Percentiles rank a stretch among this genome's conserved stretches.
These are phyloP conservation scores for Handroanthus guayacan DNA, from an alignment of 257 asterid species.

Conservation along the genomic window DNA sequence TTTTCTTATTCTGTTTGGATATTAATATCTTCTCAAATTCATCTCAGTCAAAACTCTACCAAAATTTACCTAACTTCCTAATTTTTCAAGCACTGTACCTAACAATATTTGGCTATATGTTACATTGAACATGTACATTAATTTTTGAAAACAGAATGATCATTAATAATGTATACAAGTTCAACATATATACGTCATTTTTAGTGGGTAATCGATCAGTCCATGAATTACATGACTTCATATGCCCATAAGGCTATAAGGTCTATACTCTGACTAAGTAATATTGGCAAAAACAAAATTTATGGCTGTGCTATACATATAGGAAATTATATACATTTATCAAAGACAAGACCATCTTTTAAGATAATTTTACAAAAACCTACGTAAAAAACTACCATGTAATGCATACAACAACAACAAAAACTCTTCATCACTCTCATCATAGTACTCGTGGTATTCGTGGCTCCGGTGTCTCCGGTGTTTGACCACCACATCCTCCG, in stretches of 20 bases:
- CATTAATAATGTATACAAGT: too few species aligned
- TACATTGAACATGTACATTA: too few species aligned
- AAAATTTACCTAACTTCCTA: too few species aligned
- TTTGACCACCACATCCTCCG: constrained; percentile 55
- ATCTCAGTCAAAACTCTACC: too few species aligned
- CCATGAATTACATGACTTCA: background rate
- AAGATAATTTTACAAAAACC: constrained; percentile 41
- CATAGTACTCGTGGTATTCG: constrained; percentile 24
- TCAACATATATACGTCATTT: too few species aligned
- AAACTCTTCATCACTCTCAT: constrained; percentile 58
- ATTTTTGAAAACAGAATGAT: background rate
- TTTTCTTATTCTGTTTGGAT: too few species aligned
- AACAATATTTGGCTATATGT: too few species aligned
- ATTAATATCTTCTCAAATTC: too few species aligned
- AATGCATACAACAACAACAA: constrained; percentile 52
- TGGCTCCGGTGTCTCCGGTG: constrained; percentile 40
- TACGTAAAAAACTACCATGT: constrained; percentile 52
- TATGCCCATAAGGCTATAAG: background rate
- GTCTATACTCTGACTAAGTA: background rate
- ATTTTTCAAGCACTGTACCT: too few species aligned
- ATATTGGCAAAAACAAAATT: background rate
- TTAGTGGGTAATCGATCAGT: background rate
- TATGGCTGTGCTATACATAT: background rate
- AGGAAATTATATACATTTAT: background rate
- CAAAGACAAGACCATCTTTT: background rate